phyloP scores from a whole-genome alignment of 1,139 yeast genomes.

The Pichia sp. region DNA sequence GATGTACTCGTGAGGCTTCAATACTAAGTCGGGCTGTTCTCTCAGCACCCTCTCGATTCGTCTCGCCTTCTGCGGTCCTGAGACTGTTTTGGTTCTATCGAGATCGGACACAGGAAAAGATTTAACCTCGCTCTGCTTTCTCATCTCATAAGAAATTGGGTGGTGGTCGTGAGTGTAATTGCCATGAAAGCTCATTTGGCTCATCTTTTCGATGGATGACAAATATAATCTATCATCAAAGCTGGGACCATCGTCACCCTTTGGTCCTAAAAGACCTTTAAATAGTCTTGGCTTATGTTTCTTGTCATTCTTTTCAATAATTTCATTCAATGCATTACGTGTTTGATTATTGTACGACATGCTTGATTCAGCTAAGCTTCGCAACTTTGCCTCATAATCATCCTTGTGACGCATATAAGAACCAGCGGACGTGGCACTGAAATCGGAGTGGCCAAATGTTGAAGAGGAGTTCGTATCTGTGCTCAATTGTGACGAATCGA shows the following conservation, averaged over 20 bases:
- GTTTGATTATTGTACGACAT: slow-evolving; percentile 23
- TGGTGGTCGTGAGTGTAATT: background rate
- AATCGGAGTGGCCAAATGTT: slow-evolving; percentile 41
- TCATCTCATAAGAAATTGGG: background rate
- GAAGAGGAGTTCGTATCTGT: slow-evolving; percentile 29
- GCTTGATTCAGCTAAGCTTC: slow-evolving; percentile 27
- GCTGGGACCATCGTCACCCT: slow-evolving; percentile 12
- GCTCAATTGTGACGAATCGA: slow-evolving; percentile 23
- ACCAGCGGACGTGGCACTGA: slow-evolving; percentile 88
- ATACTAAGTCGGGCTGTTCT: slow-evolving; percentile 53
- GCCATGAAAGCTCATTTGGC: slow-evolving; percentile 5
- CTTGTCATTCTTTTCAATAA: slow-evolving; percentile 37
- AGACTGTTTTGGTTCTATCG: slow-evolving; percentile 69
- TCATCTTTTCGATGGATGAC: slow-evolving; percentile 17
- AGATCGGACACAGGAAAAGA: slow-evolving; percentile 34
- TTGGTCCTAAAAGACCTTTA: slow-evolving; percentile 31
- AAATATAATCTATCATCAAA: slow-evolving; percentile 26
- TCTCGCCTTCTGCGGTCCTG: slow-evolving; percentile 59
- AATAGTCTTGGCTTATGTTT: slow-evolving; percentile 41
- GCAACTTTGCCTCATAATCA: slow-evolving; percentile 27
- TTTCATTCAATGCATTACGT: slow-evolving; percentile 33
- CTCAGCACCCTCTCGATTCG: slow-evolving; percentile 67
- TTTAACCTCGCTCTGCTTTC: background rate
- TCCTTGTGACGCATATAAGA: slow-evolving; percentile 66
- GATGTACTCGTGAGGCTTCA: slow-evolving; percentile 63